Evolutionary conservation across 495 filamentous ascomycete species (phyloP).

Genomic region (Physcia stellaris): DNA sequence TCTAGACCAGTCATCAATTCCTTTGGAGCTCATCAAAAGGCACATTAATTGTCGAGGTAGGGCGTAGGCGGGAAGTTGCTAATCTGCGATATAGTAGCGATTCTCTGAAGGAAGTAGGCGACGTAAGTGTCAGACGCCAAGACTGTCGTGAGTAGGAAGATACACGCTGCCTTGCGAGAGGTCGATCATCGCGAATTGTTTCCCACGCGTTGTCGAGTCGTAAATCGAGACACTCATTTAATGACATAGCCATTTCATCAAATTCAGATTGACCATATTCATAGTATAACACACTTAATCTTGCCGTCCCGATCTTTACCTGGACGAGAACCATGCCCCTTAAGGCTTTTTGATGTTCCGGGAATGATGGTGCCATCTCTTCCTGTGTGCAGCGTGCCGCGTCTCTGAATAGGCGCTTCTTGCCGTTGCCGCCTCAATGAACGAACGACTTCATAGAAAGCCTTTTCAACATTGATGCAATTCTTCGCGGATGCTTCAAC

Average conservation of each 20-base stretch:
- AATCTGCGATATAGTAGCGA: no score
- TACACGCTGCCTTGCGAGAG: no score
- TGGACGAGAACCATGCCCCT: constrained; percentile 1
- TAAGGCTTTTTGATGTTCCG: no score
- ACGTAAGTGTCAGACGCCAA: no score
- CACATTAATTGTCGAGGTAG: no score
- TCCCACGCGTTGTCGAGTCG: background rate
- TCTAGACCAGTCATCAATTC: no score
- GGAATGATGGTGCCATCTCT: constrained; percentile 24
- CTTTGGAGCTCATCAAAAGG: no score
- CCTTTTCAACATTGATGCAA: constrained; percentile 97
- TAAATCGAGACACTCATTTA: background rate
- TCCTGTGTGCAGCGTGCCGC: constrained; percentile 29
- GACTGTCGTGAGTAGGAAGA: no score
- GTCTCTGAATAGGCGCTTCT: constrained; percentile 32
- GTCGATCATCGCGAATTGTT: no score
- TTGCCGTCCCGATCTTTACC: no score
- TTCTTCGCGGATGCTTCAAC: constrained; percentile 99
- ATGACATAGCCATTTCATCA: background rate
- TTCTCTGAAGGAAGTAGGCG: no score
- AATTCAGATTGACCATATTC: constrained; percentile 15
- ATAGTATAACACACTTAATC: constrained; percentile 30
- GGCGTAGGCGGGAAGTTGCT: no score
- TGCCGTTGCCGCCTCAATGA: constrained; percentile 73
- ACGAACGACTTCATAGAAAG: constrained; percentile 94